Conservation (phyloP, 2,329 filamentous ascomycete species). For the Xylariomycetidae sp. region DNA sequence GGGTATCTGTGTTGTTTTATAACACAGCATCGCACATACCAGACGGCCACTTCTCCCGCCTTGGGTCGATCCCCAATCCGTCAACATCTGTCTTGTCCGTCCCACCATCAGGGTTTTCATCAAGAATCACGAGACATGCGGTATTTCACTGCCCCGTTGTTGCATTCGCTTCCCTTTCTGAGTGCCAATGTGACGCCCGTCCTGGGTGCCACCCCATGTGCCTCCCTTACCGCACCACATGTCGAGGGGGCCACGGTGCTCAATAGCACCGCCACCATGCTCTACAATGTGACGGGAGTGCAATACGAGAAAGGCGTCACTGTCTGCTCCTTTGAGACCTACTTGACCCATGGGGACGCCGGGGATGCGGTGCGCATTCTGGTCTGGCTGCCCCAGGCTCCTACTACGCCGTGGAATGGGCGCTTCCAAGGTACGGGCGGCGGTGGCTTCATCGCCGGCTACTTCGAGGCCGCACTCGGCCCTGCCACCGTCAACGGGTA, state of each 20-base stretch:
- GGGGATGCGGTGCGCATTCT: slow-evolving; percentile 15
- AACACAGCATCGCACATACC: too few species aligned
- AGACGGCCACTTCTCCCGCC: too few species aligned
- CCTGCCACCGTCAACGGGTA: slow-evolving; percentile 13
- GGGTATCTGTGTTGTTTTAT: too few species aligned
- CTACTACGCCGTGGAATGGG: slow-evolving; percentile 17
- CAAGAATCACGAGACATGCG: too few species aligned
- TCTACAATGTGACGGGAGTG: not conserved
- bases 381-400: slow-evolving; percentile 16
- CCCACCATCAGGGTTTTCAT: too few species aligned
- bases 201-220: too few species aligned
- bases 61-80: too few species aligned
- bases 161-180: too few species aligned
- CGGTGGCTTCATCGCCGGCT: slow-evolving; percentile 14
- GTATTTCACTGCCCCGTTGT: too few species aligned
- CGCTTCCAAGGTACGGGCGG: slow-evolving; percentile 19
- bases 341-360: slow-evolving; percentile 17
- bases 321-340: slow-evolving; percentile 18
- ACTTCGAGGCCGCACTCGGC: slow-evolving; percentile 13
- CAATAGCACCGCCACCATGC: not conserved
- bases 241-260: not conserved
- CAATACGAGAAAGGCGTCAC: slow-evolving; percentile 3
- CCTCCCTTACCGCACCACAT: not conserved
- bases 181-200: too few species aligned
- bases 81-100: too few species aligned